Evolutionary conservation across 192 early-diverging fungal genomes (phyloP).

Genomic region (Coemansia sp.): DNA sequence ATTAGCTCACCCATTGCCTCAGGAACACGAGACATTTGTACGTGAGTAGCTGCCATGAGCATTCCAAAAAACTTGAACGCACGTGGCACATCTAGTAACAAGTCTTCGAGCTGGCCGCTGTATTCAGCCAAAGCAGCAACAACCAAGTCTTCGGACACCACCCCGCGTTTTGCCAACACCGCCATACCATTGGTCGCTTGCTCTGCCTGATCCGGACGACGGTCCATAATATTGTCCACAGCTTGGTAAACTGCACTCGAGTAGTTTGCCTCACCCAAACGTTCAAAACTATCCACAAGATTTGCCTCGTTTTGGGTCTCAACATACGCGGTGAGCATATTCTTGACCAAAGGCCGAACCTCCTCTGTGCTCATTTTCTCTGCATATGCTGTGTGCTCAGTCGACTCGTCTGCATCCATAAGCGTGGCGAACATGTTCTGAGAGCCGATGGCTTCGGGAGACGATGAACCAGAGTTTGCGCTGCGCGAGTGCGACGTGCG

Average conservation of each 20-base stretch:
- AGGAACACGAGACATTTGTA: conserved; percentile 25
- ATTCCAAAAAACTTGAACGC: conserved; percentile 59
- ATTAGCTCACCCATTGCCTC: neutral
- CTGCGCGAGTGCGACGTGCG: neutral
- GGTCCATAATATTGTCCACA: conserved; percentile 35
- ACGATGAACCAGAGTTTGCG: neutral
- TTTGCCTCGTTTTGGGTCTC: neutral
- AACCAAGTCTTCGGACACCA: conserved; percentile 45
- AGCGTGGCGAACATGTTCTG: conserved; percentile 6
- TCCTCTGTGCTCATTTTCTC: neutral
- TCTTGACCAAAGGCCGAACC: neutral
- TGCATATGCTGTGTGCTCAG: neutral
- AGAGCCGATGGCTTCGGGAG: neutral
- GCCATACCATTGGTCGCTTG: conserved; percentile 15
- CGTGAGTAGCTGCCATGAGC: conserved; percentile 51
- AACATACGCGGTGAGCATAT: neutral
- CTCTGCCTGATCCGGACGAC: conserved; percentile 54
- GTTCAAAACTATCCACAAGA: neutral
- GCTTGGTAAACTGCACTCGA: neutral
- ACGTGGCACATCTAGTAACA: conserved; percentile 63
- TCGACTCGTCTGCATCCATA: neutral
- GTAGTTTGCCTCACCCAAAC: neutral
- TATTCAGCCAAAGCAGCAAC: conserved; percentile 48
- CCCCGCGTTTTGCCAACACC: conserved; percentile 7
- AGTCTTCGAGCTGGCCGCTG: conserved; percentile 60